Evolutionary conservation across 2,329 filamentous ascomycete genomes (phyloP).

Genomic region (Canariomyces notabilis): DNA sequence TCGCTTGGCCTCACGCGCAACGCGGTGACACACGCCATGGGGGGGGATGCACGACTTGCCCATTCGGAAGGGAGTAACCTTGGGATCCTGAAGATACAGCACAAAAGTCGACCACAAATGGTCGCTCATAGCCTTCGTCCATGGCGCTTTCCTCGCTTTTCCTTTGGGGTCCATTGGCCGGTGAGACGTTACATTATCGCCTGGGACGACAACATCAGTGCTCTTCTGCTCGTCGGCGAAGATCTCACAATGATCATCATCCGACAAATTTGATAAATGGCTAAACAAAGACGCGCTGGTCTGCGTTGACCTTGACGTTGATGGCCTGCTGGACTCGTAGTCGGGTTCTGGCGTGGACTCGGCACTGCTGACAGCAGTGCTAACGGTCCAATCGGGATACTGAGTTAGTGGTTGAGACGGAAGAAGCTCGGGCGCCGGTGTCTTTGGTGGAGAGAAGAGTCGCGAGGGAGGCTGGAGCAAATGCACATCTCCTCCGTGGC

Average conservation of each 20-base stretch:
- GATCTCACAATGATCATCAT: constrained; percentile 51
- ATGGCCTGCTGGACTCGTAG: constrained; percentile 50
- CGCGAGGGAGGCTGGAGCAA: constrained; percentile 34
- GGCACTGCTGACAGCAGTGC: constrained; percentile 49
- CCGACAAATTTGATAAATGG: constrained; percentile 50
- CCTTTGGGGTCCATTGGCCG: constrained; percentile 8
- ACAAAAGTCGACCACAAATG: constrained; percentile 63
- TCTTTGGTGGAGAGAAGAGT: constrained; percentile 53
- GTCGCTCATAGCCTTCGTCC: constrained; percentile 61
- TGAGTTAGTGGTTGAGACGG: constrained; percentile 41
- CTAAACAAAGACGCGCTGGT: constrained; percentile 55
- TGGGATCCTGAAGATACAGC: constrained; percentile 61
- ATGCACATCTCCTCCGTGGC: constrained; percentile 25
- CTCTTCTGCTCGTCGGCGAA: constrained; percentile 38
- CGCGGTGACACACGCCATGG: constrained; percentile 58
- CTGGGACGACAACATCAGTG: constrained; percentile 25
- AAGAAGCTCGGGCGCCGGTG: constrained; percentile 46
- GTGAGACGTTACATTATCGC: constrained; percentile 11
- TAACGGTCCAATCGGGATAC: constrained; percentile 56
- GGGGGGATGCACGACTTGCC: constrained; percentile 61
- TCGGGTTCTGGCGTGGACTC: constrained; percentile 57
- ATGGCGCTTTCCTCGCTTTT: constrained; percentile 48
- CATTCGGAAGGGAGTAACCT: constrained; percentile 60
- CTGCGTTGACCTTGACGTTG: constrained; percentile 54
- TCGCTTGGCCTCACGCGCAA: constrained; percentile 60